Evolutionary conservation across 495 filamentous ascomycete genomes (phyloP).

Genomic region (Tetracladium marchalianum): DNA sequence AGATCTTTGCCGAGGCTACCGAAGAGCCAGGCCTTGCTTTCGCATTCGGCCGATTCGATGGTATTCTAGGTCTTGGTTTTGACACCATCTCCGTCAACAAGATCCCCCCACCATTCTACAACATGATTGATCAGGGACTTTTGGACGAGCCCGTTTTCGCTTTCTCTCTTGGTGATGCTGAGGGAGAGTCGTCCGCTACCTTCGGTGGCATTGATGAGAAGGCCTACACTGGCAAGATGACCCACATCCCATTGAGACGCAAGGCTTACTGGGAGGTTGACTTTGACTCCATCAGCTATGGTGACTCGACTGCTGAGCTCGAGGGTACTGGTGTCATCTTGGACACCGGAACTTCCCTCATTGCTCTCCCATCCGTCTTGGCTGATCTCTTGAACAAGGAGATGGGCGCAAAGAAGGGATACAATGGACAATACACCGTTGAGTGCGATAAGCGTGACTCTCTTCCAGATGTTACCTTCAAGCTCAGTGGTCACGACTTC

Average conservation of each 20-base stretch:
- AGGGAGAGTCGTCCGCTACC: constrained; percentile 74
- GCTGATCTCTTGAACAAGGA: constrained; percentile 96
- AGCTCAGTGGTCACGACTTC: constrained; percentile 79
- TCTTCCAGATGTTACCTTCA: constrained; percentile 85
- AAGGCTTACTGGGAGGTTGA: constrained; percentile 99
- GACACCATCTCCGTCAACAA: constrained; percentile 93
- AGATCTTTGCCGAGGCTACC: constrained; percentile 94
- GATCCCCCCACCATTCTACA: constrained; percentile 93
- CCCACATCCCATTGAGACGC: constrained; percentile 84
- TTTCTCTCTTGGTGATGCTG: constrained; percentile 82
- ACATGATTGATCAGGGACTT: constrained; percentile 79
- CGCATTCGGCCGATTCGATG: constrained; percentile 96
- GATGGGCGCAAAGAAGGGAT: constrained; percentile 96
- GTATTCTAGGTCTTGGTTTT: constrained; percentile 92
- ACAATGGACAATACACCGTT: constrained; percentile 87
- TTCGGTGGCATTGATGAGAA: constrained; percentile 86
- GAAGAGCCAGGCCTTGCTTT: constrained; percentile 92
- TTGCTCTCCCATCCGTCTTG: constrained; percentile 84
- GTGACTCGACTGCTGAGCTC: constrained; percentile 71
- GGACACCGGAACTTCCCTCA: constrained; percentile 97
- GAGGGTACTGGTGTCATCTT: constrained; percentile 93
- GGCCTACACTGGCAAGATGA: constrained; percentile 85
- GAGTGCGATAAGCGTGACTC: constrained; percentile 77
- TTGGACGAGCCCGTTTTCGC: constrained; percentile 91
- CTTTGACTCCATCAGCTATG: constrained; percentile 83